Conservation (phyloP, 2,329 filamentous ascomycete species). For the Trichophyton verrucosum region DNA sequence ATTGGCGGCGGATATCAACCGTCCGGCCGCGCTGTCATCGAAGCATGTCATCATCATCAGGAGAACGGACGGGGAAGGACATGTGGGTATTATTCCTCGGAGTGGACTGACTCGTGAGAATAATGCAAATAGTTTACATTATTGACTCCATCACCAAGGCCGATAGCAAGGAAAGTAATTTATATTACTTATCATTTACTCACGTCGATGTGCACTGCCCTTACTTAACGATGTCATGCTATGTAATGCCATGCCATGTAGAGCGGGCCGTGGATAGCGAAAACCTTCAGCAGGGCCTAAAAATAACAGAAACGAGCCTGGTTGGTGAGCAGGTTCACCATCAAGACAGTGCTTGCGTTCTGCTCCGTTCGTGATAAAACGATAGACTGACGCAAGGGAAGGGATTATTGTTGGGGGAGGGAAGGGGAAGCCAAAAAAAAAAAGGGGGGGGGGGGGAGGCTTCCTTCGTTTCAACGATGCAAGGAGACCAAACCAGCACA, state of each 20-base stretch:
- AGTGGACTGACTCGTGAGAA: background rate
- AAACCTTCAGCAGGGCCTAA: constrained; percentile 3
- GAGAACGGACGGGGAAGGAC: background rate
- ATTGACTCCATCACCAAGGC: too few species aligned
- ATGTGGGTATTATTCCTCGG: background rate
- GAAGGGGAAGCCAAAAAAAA: background rate
- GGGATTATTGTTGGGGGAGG: background rate
- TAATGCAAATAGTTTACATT: background rate
- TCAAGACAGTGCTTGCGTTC: too few species aligned
- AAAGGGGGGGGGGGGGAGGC: background rate
- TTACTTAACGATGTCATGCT: background rate
- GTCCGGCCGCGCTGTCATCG: too few species aligned
- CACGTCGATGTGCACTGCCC: background rate
- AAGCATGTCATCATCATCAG: too few species aligned
- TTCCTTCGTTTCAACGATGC: background rate
- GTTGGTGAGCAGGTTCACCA: too few species aligned
- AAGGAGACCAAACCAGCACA: background rate
- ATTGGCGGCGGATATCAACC: too few species aligned
- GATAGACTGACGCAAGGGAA: background rate
- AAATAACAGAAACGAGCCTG: background rate
- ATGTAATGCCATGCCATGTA: constrained; percentile 1
- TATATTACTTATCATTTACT: too few species aligned
- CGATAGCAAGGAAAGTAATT: too few species aligned
- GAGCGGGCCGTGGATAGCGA: constrained; percentile 1
- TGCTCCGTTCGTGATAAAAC: background rate